Conservation (phyloP, 345 rosid species). For the Sapria himalayana region DNA sequence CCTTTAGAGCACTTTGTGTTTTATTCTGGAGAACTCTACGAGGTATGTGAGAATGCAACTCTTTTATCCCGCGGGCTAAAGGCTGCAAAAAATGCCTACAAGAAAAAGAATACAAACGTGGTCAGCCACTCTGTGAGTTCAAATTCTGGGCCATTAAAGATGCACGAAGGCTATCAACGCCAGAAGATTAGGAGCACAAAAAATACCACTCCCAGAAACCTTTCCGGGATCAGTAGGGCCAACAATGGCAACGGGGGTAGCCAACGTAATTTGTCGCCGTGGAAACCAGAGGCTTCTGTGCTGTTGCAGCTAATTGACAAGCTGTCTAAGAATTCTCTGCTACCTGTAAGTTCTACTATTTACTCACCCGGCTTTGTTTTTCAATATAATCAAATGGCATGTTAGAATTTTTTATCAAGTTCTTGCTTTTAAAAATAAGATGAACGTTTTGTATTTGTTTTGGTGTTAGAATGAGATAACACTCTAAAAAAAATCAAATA, state of each 20-base stretch:
- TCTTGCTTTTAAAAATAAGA: too few relatives aligned
- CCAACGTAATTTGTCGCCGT: conserved; percentile 43
- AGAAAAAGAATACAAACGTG: conserved; percentile 44
- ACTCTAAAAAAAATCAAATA: too few relatives aligned
- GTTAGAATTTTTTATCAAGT: too few relatives aligned
- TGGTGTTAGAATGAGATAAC: too few relatives aligned
- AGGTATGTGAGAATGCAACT: conserved; percentile 54
- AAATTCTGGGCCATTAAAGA: conserved; percentile 25
- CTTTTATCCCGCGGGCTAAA: conserved; percentile 48
- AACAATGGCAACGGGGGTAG: conserved; percentile 31
- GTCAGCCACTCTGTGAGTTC: conserved; percentile 23
- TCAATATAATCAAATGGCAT: too few relatives aligned
- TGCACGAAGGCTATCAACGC: conserved; percentile 33
- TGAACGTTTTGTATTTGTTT: too few relatives aligned
- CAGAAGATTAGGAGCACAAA: conserved; percentile 51
- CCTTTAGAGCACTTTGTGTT: conserved; percentile 89
- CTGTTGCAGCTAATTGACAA: conserved; percentile 76
- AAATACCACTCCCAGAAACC: conserved; percentile 25
- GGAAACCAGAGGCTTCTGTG: conserved; percentile 58
- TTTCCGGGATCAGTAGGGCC: conserved; percentile 18
- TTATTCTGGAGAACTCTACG: conserved; percentile 72
- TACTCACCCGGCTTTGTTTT: too few relatives aligned
- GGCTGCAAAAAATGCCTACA: conserved; percentile 56
- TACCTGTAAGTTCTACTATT: conserved; percentile 40
- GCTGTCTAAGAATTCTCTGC: conserved; percentile 58